Evolutionary conservation across 2,329 filamentous ascomycete species (phyloP), one percentile per base, ranked within the genome.

Genomic region (Penicillium brasilianum): DNA sequence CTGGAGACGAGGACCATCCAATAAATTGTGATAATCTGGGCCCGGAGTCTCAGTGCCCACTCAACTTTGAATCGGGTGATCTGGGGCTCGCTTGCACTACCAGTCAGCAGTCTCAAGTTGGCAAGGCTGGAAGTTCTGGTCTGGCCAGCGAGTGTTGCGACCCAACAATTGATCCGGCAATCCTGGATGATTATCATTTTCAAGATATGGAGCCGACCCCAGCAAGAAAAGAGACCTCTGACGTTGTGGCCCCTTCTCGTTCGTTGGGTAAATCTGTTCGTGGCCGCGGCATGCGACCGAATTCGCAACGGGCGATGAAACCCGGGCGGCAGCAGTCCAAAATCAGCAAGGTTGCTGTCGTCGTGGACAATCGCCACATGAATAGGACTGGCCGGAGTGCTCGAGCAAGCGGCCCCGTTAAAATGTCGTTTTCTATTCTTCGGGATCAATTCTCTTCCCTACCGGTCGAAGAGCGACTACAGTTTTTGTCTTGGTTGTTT

Each of bases 401-500:
- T 57, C 52, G 14, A 56, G 48, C 18, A 59, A 52, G 39, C 11
- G 20, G 56, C 39, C 48, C 25, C 34, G 34, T 53, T 43, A 60
- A 60, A 37, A 50, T 49, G 16, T 57, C 41, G 14, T 56, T 60
- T 60, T 39, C 54, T 53, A 28, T 22, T 32, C 41, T 62, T 52
- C 34, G 39, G 18, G 53, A 25, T 37, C 28, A 62, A 39, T 62
- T 62, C 53, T 59, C 53, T 36, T 37, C 57, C 30, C 53, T 59
- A 30, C 43, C 34, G n/a, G 43, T 49, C 28, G 34, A 62, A 41
- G 57, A 59, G 16, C 53, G 57, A 51, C 57, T 62, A 16, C 18
- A 62, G 49, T 62, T 62, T 36, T 55, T 62, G 43, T 62, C 57
- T 28, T 62, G 34, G 57, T 32, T 62, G 25, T 62, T 62, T 50